Evolutionary conservation across 2,329 filamentous ascomycete species (phyloP).

Genomic region (Fusarium abutilonis): DNA sequence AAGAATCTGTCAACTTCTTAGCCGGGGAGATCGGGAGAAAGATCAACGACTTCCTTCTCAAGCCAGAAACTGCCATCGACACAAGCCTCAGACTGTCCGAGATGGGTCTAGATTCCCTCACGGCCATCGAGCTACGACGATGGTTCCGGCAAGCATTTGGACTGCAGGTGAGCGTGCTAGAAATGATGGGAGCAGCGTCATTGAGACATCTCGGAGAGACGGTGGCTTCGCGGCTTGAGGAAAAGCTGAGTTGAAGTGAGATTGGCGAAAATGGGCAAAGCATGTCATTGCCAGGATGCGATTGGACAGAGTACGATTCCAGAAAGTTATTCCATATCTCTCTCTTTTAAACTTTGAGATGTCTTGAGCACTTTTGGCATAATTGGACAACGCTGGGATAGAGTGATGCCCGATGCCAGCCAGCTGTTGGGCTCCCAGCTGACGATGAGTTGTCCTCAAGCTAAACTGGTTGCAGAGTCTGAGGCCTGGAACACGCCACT

Average conservation of each 20-base stretch:
- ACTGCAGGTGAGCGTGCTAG: slow-evolving; percentile 23
- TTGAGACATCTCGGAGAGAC: slow-evolving; percentile 5
- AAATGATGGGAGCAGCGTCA: slow-evolving; percentile 23
- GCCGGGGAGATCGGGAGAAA: slow-evolving; percentile 16
- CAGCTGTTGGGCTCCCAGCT: background rate
- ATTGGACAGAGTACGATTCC: background rate
- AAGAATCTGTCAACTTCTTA: background rate
- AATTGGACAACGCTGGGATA: background rate
- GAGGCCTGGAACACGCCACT: slow-evolving; percentile 3
- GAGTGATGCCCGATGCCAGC: background rate
- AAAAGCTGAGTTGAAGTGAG: slow-evolving; percentile 1
- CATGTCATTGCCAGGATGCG: background rate
- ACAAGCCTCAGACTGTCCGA: slow-evolving; percentile 2
- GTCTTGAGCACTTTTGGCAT: background rate
- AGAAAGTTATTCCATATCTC: background rate
- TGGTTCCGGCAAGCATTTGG: slow-evolving; percentile 22
- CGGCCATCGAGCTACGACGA: slow-evolving; percentile 21
- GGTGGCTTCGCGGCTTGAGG: slow-evolving; percentile 3
- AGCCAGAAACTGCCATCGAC: slow-evolving; percentile 10
- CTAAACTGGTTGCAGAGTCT: background rate
- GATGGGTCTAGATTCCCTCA: slow-evolving; percentile 24
- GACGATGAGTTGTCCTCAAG: background rate
- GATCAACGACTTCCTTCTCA: slow-evolving; percentile 20
- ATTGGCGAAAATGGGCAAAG: background rate
- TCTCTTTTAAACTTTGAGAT: background rate